Evolutionary conservation across 2,329 filamentous ascomycete species (phyloP), one percentile per base, ranked within the genome.

Genomic region (Acrocalymma vagum): DNA sequence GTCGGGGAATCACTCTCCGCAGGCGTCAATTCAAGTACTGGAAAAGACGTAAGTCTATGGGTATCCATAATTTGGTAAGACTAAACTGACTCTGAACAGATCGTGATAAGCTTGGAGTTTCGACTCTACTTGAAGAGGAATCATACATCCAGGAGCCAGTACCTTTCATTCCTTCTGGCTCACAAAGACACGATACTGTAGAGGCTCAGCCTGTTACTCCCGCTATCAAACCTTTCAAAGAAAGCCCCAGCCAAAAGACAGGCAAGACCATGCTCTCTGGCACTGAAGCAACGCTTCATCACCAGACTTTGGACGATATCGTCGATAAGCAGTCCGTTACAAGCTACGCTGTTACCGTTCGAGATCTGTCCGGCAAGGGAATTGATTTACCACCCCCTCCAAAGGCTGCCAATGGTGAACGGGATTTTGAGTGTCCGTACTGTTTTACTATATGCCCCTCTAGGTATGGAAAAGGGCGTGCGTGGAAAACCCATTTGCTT

Each of bases 371-470:
- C 4, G 65, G 65, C 1, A 59, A 53, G 25, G 60, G 63, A 2
- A 59, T 70, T 18, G 58, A 66, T 7, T 34, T 70, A 7, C 66
- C 66, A 2, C 54, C 63, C 9, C 65, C 66, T 14, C 67, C 67
- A 3, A 63, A 53, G 41, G 37, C 45, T 14, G 63, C 65, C 6
- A 55, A 55, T 26, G 57, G 60, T 2, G 62, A 68, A 11, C 62
- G 55, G 21, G 67, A 70, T 35, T 70, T 70, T 22, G 67, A 70
- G 27, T 70, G 67, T 31, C 66, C 67, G 1, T 70, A 65, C 38
- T 70, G 67, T 35, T 70, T 59, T 37, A 61, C 69, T n/a, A 68
- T 70, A 14, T 70, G 67, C 30, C 67, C 67, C 3, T 55, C 64
- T n/a, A 48, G 66, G 36, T 70, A 70, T 22, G 59, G 62, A 0